A percentile compares a stretch with the other conserved stretches of the same genome.
phyloP scores from a whole-genome alignment of 345 rosid genomes.

The Arabidopsis arenosa region DNA sequence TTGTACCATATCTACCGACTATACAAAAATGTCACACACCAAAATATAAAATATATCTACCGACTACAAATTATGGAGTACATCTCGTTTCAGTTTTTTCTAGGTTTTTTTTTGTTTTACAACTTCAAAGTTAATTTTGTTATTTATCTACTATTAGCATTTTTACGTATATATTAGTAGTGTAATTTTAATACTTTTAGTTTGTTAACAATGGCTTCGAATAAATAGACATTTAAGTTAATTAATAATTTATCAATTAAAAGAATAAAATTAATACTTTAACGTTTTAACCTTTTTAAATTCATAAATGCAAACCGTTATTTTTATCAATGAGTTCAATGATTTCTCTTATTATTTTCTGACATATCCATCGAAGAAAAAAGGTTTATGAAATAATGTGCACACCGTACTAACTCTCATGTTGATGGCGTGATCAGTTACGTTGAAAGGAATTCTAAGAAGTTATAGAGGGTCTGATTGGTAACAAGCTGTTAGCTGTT shows the following conservation, averaged over 20 bases:
- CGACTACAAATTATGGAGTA: background rate
- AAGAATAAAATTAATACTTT: background rate
- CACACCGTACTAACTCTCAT: background rate
- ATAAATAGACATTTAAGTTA: background rate
- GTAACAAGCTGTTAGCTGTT: no score
- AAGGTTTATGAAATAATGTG: background rate
- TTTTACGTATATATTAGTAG: background rate
- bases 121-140: no score
- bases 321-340: background rate
- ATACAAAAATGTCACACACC: background rate
- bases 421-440: background rate
- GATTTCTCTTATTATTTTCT: background rate
- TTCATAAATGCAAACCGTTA: background rate
- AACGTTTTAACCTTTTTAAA: background rate
- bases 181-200: background rate
- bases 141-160: no score
- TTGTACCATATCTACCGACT: constrained; percentile 37
- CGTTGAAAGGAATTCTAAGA: background rate
- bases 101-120: no score
- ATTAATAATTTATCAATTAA: background rate
- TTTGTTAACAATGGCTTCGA: background rate
- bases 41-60: background rate
- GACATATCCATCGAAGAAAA: background rate
- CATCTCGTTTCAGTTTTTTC: background rate
- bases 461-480: no score